Evolutionary conservation across 352 stramenopile species (phyloP), one percentile per base, ranked within the genome.

Genomic region (Phytopythium chamaehyphon): DNA sequence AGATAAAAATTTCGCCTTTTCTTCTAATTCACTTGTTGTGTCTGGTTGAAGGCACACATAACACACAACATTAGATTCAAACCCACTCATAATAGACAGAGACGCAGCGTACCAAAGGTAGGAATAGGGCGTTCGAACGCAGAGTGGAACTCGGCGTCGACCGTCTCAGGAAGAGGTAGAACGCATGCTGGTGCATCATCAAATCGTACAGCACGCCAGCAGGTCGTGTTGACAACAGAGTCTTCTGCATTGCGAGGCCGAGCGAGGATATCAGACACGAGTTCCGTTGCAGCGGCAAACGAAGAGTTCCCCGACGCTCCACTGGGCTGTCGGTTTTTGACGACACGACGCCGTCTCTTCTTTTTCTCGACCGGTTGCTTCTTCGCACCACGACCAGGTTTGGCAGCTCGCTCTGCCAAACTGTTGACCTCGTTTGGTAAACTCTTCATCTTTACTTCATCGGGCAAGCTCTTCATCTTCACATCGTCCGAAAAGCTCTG

Each of bases 91-190:
- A n/a, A n/a, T n/a, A n/a, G n/a, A n/a, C n/a, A n/a, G n/a, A n/a
- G n/a, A n/a, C n/a, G n/a, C n/a, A n/a, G n/a, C n/a, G n/a, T 57
- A 82, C 73, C 73, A 53, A 70, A 84, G 18, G 62, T 57, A 23
- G 70, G 26, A 33, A 84, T 38, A 1, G 73, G 59, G 1, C 42
- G 65, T 36, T 84, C 66, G 39, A 47, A 61, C 16, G 59, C 47
- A 4, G 56, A 82, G 14, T 43, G 21, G 59, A 78, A 78, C 22
- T 64, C 54, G 33, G 44, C 47, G 8, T 47, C 18, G 14, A 59
- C 49, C 12, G 24, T 40, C 6, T 57, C 40, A 24, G 54, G 37
- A 19, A 73, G 24, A 6, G 57, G 45, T 21, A 84, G 61, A 37
- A 84, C 23, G 31, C 64, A 79, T 7, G 42, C 47, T 14, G 70